phyloP scores from a whole-genome alignment of 2,329 filamentous ascomycete species.

The Pseudogymnoascus sp. region DNA sequence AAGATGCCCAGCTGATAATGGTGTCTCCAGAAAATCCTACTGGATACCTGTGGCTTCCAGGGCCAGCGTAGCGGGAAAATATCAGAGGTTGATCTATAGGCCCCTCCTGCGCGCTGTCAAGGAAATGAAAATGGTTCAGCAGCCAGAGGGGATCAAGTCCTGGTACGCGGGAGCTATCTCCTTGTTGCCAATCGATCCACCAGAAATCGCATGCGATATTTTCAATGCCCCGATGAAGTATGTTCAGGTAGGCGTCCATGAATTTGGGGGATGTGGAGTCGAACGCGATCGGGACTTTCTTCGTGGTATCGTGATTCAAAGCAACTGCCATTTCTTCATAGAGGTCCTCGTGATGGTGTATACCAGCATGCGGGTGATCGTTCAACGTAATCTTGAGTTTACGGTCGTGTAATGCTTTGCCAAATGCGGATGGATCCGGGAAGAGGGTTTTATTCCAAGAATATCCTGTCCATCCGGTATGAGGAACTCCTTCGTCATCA shows the following conservation, averaged over 20 bases:
- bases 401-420: constrained; percentile 43
- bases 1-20: constrained; percentile 51
- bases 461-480: constrained; percentile 54
- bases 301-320: constrained; percentile 43
- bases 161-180: constrained; percentile 44
- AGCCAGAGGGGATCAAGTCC: constrained; percentile 59
- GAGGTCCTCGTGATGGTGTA: constrained; percentile 44
- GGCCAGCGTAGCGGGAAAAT: constrained; percentile 55
- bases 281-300: constrained; percentile 46
- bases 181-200: constrained; percentile 66
- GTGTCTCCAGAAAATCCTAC: constrained; percentile 59
- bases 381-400: constrained; percentile 51
- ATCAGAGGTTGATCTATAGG: constrained; percentile 38
- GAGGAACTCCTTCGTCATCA: constrained; percentile 36
- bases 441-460: constrained; percentile 54
- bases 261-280: constrained; percentile 48
- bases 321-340: constrained; percentile 48
- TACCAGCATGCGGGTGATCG: constrained; percentile 54
- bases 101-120: constrained; percentile 41
- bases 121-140: constrained; percentile 57
- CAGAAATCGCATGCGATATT: constrained; percentile 51
- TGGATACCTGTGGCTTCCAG: constrained; percentile 57
- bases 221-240: constrained; percentile 50
- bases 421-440: constrained; percentile 47
- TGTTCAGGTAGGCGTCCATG: constrained; percentile 50